Evolutionary conservation across 768 basidiomycete genomes (phyloP).

Genomic region (Kwoniella botswanensis): DNA sequence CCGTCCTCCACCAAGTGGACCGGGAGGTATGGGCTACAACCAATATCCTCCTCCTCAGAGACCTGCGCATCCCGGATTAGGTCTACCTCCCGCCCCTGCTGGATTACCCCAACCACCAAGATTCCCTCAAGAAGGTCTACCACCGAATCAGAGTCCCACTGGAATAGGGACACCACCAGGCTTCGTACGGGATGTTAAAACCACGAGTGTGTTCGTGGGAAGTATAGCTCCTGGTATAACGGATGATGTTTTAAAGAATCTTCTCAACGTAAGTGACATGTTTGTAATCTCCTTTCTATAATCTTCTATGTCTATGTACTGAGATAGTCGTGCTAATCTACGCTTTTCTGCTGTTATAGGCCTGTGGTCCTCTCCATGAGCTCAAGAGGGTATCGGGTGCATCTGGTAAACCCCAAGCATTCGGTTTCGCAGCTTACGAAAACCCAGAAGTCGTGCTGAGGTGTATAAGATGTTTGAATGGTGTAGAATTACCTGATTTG

Average conservation of each 20-base stretch:
- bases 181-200: constrained; percentile 61
- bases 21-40: constrained; percentile 9
- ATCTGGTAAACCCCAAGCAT: constrained; percentile 91
- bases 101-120: constrained; percentile 41
- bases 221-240: constrained; percentile 93
- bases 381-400: constrained; percentile 93
- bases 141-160: background rate
- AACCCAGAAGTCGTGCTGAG: constrained; percentile 89
- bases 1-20: constrained; percentile 31
- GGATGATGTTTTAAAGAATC: constrained; percentile 75
- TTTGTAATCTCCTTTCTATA: background rate
- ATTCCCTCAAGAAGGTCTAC: background rate
- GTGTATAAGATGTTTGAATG: constrained; percentile 70
- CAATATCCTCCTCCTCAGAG: constrained; percentile 17
- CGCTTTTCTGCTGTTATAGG: constrained; percentile 61
- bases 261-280: constrained; percentile 70
- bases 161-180: constrained; percentile 37
- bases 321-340: background rate
- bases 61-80: constrained; percentile 43
- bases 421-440: constrained; percentile 95
- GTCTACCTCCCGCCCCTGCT: constrained; percentile 34
- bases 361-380: constrained; percentile 84
- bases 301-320: background rate
- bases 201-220: constrained; percentile 83
- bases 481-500: constrained; percentile 68